Percentiles rank a stretch among this genome's conserved stretches.
Conservation (phyloP, 805 yeast genomes). For the Starmerella kuoi region DNA sequence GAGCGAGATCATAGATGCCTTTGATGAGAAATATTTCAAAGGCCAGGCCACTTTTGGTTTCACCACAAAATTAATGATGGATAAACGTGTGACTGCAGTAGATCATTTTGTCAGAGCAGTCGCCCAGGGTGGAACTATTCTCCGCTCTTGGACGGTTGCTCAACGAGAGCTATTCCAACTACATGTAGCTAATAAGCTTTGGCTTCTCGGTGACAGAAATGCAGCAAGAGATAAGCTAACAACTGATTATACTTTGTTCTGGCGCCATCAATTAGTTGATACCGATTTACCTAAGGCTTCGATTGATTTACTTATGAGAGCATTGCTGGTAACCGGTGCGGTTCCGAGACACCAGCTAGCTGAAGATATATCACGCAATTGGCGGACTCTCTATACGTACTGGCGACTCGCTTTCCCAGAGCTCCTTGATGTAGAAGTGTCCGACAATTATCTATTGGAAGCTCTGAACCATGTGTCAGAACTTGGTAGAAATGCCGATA, state of each 20-base stretch:
- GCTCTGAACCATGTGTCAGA: slow-evolving; percentile 4
- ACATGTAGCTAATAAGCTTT: slow-evolving; percentile 24
- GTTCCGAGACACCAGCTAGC: slow-evolving; percentile 2
- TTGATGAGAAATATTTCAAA: slow-evolving; percentile 24
- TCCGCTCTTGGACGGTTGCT: slow-evolving; percentile 20
- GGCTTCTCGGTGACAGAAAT: slow-evolving; percentile 18
- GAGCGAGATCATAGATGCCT: slow-evolving; percentile 18
- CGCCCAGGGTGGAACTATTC: slow-evolving; percentile 23
- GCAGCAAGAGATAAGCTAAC: slow-evolving; percentile 19
- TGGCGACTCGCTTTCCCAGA: slow-evolving; percentile 8
- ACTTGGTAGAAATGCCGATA: not conserved
- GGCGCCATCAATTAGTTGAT: slow-evolving; percentile 13
- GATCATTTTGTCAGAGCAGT: slow-evolving; percentile 22
- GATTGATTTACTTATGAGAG: slow-evolving; percentile 13
- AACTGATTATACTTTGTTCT: slow-evolving; percentile 17
- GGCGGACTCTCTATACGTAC: slow-evolving; percentile 10
- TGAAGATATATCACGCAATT: slow-evolving; percentile 1
- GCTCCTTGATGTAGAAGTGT: not conserved
- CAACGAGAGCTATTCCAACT: slow-evolving; percentile 23
- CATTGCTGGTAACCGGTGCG: slow-evolving; percentile 14
- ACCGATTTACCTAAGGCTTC: slow-evolving; percentile 2
- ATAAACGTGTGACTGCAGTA: slow-evolving; percentile 18
- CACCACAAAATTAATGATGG: slow-evolving; percentile 22
- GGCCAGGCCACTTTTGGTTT: slow-evolving; percentile 22
- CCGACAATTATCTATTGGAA: slow-evolving; percentile 1